Evolutionary conservation across 2,329 filamentous ascomycete species (phyloP).

Genomic region (Davidsoniella virescens): DNA sequence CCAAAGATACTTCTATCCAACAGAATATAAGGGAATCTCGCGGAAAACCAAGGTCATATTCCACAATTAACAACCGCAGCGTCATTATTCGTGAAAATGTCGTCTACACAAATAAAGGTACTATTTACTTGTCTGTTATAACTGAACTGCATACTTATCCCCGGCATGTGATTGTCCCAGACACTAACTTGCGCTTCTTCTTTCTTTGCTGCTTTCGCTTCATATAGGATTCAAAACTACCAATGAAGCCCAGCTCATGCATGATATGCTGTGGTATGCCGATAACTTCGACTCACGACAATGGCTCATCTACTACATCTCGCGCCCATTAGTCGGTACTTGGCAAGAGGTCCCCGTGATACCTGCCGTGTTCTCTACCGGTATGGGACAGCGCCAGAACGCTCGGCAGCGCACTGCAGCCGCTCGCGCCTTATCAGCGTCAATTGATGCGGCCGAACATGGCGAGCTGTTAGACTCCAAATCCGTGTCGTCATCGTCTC

Average conservation of each 20-base stretch:
- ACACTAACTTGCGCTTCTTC: neutral
- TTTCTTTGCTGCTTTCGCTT: neutral
- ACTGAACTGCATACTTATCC: neutral
- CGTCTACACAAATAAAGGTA: constrained; percentile 93
- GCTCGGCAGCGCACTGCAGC: constrained; percentile 15
- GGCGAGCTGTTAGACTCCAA: constrained; percentile 15
- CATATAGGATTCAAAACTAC: constrained; percentile 73
- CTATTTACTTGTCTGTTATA: constrained; percentile 13
- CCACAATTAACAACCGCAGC: constrained; percentile 80
- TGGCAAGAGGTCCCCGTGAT: constrained; percentile 62
- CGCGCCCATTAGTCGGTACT: constrained; percentile 66
- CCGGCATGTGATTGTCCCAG: neutral
- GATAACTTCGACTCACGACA: constrained; percentile 78
- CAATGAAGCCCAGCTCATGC: constrained; percentile 73
- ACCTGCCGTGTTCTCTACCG: constrained; percentile 42
- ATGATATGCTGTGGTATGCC: constrained; percentile 75
- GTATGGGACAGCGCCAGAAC: constrained; percentile 22
- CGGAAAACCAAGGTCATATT: constrained; percentile 86
- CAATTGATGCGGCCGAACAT: constrained; percentile 17
- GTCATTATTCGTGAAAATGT: constrained; percentile 88
- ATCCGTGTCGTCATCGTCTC: neutral
- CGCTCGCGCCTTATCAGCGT: constrained; percentile 2
- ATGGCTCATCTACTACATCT: constrained; percentile 96
- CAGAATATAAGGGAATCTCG: constrained; percentile 68
- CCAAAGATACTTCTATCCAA: constrained; percentile 16